Conservation (phyloP, 148 eudicot genomes). For the Persicaria maculosa region DNA sequence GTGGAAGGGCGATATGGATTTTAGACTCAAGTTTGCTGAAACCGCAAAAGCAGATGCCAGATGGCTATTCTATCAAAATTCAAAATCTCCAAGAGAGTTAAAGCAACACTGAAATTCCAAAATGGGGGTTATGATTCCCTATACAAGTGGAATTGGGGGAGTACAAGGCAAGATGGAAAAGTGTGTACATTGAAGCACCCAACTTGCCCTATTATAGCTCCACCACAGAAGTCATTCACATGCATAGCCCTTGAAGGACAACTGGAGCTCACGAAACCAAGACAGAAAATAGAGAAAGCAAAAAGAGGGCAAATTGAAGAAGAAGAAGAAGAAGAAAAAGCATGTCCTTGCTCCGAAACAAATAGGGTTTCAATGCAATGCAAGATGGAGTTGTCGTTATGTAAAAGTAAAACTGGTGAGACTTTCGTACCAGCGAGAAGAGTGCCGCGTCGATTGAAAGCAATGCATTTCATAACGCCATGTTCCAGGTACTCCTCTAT, state of each 20-base stretch:
- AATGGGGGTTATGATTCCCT: no score
- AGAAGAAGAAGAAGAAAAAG: neutral
- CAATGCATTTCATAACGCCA: slow-evolving; percentile 85
- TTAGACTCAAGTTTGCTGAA: neutral
- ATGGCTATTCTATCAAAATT: no score
- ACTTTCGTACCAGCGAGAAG: slow-evolving; percentile 77
- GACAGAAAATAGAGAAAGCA: neutral
- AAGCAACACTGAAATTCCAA: no score
- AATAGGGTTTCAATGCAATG: no score
- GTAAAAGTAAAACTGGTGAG: neutral
- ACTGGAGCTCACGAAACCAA: neutral
- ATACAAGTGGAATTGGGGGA: no score
- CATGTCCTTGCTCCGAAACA: no score
- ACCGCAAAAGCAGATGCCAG: neutral
- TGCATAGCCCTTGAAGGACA: neutral
- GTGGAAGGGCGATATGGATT: neutral
- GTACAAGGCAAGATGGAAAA: neutral
- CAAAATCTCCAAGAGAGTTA: no score
- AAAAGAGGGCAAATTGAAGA: neutral
- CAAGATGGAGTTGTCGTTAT: neutral
- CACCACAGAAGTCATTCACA: neutral
- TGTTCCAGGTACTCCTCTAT: slow-evolving; percentile 92
- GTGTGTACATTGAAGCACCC: neutral
- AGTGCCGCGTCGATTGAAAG: slow-evolving; percentile 94
- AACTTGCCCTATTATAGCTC: neutral